Conservation (phyloP, 2,329 filamentous ascomycete species). For the Diaporthe eres region DNA sequence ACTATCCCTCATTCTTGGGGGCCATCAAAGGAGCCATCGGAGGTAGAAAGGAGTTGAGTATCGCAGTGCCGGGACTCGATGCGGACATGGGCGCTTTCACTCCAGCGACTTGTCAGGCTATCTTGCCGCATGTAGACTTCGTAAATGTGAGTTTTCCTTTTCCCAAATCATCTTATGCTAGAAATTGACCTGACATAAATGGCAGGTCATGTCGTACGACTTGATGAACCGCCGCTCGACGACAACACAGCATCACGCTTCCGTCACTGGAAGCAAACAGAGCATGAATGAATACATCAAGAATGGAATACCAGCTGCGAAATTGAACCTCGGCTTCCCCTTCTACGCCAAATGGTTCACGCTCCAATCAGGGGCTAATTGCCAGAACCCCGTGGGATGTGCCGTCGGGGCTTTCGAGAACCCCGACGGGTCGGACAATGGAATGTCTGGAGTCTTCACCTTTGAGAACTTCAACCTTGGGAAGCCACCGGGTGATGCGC, state of each 20-base stretch:
- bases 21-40: constrained; percentile 72
- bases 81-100: constrained; percentile 80
- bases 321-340: constrained; percentile 76
- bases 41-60: constrained; percentile 71
- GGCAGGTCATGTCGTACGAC: constrained; percentile 64
- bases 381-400: constrained; percentile 68
- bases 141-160: constrained; percentile 61
- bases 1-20: constrained; percentile 72
- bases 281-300: constrained; percentile 72
- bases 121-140: constrained; percentile 73
- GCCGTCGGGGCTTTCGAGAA: constrained; percentile 72
- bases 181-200: background rate
- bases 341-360: constrained; percentile 80
- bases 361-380: constrained; percentile 61
- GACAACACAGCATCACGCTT: constrained; percentile 74
- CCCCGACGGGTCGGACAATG: constrained; percentile 51
- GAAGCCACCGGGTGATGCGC: background rate
- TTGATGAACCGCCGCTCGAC: constrained; percentile 80
- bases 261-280: constrained; percentile 66
- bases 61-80: constrained; percentile 75
- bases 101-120: constrained; percentile 66
- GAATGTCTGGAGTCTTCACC: background rate
- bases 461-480: constrained; percentile 7
- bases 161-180: background rate
- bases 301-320: constrained; percentile 67